phyloP scores from a whole-genome alignment of 495 filamentous ascomycete genomes.

The Mycothermus thermophilus region DNA sequence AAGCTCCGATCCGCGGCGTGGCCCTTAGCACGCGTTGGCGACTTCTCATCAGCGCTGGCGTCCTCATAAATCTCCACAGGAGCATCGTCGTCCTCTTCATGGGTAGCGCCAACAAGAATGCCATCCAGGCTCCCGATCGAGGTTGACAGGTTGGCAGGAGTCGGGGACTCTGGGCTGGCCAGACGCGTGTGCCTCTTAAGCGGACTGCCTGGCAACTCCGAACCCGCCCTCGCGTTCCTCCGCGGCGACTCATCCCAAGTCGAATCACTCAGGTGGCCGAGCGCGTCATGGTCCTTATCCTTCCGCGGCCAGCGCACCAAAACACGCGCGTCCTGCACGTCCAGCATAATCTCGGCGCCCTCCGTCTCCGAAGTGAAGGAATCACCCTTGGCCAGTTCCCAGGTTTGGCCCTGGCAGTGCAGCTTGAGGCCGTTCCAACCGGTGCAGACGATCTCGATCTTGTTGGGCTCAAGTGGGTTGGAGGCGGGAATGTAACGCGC shows the following conservation, averaged over 20 bases:
- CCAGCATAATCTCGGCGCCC: conserved; percentile 82
- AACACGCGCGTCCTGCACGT: conserved; percentile 86
- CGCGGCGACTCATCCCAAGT: conserved; percentile 52
- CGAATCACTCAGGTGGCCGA: conserved; percentile 49
- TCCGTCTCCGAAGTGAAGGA: conserved; percentile 85
- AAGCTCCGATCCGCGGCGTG: conserved; percentile 14
- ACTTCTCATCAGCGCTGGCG: conserved; percentile 32
- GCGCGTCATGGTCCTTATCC: conserved; percentile 44
- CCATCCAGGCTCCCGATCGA: conserved; percentile 17
- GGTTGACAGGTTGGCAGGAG: conserved; percentile 36
- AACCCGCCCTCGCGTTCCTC: conserved; percentile 14
- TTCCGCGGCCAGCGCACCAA: conserved; percentile 71
- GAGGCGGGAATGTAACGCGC: conserved; percentile 62
- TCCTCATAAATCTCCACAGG: conserved; percentile 47
- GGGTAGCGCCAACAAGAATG: conserved; percentile 15
- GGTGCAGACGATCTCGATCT: conserved; percentile 73
- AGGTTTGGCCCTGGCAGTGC: conserved; percentile 79
- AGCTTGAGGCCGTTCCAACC: conserved; percentile 95
- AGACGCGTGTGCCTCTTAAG: conserved; percentile 47
- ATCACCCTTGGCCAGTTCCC: conserved; percentile 76
- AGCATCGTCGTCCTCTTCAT: conserved; percentile 17
- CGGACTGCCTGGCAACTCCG: conserved; percentile 48
- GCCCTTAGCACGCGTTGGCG: conserved; percentile 14
- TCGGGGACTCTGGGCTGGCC: conserved; percentile 61
- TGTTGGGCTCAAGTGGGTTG: conserved; percentile 47